phyloP scores from a whole-genome alignment of 257 asterid genomes.

The Phtheirospermum japonicum region DNA sequence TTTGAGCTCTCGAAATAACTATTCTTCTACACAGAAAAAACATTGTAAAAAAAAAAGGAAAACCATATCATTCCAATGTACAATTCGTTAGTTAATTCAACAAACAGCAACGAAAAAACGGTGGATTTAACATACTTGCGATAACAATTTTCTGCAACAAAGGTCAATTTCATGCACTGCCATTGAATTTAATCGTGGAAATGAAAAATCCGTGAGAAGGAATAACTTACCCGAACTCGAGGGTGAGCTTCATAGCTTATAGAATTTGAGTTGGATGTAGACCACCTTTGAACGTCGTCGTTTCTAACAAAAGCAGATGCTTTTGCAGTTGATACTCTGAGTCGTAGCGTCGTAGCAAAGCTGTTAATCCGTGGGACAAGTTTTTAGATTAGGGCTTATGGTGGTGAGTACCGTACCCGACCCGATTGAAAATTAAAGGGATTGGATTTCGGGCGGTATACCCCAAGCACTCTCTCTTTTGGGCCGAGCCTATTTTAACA shows the following conservation, averaged over 20 bases:
- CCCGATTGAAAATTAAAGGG: not conserved
- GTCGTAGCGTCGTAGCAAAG: not conserved
- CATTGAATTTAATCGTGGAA: not conserved
- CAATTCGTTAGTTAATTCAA: not conserved
- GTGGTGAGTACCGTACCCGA: no score
- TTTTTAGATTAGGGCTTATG: not conserved
- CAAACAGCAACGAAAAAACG: not conserved
- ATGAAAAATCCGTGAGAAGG: not conserved
- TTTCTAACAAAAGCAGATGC: not conserved
- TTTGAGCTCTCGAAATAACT: no score
- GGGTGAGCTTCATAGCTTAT: constrained; percentile 64
- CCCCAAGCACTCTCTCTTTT: not conserved
- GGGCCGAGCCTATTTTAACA: no score
- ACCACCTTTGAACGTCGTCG: not conserved
- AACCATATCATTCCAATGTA: not conserved
- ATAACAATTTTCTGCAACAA: constrained; percentile 5
- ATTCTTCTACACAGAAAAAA: no score
- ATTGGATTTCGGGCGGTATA: not conserved
- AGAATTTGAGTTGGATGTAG: not conserved
- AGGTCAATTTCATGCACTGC: constrained; percentile 9
- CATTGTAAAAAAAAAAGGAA: not conserved
- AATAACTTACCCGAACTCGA: constrained; percentile 69
- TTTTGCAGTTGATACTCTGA: not conserved
- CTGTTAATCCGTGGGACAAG: not conserved
- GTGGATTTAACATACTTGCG: not conserved